Conservation (phyloP, 768 basidiomycete genomes). For the Imleria badia region DNA sequence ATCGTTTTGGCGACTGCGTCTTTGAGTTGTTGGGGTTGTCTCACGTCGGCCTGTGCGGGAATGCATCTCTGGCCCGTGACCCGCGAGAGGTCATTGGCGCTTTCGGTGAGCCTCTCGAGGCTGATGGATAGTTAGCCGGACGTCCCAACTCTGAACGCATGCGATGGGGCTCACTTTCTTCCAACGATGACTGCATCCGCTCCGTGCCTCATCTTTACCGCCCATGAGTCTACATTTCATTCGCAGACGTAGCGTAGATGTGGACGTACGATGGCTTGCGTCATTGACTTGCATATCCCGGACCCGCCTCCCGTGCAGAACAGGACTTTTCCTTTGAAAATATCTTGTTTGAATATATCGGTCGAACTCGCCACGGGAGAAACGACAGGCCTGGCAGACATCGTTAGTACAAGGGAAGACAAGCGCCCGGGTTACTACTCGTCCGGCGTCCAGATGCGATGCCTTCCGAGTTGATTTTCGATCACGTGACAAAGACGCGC, state of each 20-base stretch:
- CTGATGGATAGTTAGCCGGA: conserved; percentile 36
- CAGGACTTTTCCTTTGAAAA: conserved; percentile 89
- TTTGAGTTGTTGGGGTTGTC: conserved; percentile 67
- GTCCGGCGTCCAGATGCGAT: too few relatives aligned
- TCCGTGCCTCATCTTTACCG: conserved; percentile 74
- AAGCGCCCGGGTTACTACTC: too few relatives aligned
- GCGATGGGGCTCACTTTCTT: conserved; percentile 60
- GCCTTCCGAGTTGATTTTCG: conserved; percentile 14
- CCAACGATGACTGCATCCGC: conserved; percentile 82
- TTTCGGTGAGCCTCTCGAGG: conserved; percentile 63
- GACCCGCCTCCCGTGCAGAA: conserved; percentile 92
- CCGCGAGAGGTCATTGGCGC: conserved; percentile 69
- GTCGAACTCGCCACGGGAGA: conserved; percentile 53
- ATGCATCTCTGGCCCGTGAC: conserved; percentile 73
- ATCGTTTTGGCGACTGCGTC: conserved; percentile 76
- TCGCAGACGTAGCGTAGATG: not conserved
- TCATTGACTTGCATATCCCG: conserved; percentile 91
- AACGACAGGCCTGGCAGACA: conserved; percentile 43
- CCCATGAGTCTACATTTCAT: conserved; percentile 7
- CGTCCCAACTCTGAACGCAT: not conserved
- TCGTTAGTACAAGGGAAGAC: not conserved
- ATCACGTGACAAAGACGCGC: conserved; percentile 23
- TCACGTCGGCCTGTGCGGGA: conserved; percentile 77
- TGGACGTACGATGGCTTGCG: conserved; percentile 68
- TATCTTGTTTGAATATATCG: conserved; percentile 67